Base-by-base conservation (phyloP, 139 green algal species). In the Nannochloris sp. region DNA sequence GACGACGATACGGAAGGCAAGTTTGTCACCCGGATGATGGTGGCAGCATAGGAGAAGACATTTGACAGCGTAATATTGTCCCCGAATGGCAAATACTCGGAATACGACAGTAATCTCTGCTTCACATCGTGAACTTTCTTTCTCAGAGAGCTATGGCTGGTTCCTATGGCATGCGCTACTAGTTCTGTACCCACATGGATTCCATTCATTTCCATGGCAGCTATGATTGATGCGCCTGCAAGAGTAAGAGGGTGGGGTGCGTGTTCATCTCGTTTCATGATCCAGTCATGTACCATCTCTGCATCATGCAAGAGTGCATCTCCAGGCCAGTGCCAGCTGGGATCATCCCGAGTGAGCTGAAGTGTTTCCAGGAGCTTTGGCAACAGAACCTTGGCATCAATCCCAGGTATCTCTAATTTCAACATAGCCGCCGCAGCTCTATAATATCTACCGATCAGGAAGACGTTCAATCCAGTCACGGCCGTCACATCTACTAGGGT, bases 201-300 rank as follows among this genome's bases (percentile, higher is more conserved):
- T 16, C 23, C 17, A 43, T 66, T 66, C 60, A 53, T 66, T 66
- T 66, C 60, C 16, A 55, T 20, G 13, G 60, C 60, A 17, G 57
- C 13, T 8, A 66, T 16, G 17, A 66, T 16, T 26, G 60, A n/a
- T 37, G 60, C 60, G 4, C 46, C 45, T 57, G 57, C 60, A 57
- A 25, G 12, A 12, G 14, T 56, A 10, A 31, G 13, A 3, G n/a
- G 45, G 11, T 45, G 29, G 33, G 12, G 10, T 28, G 33, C 13
- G 6, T 31, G 12, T 25, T 25, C 26, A 9, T 31, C 30, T 40
- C 57, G 33, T 20, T 23, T 20, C 14, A 31, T 16, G 9, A 55
- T 55, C 31, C 36, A 66, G 10, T 40, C 36, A 29, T 56, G 25
- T 31, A 40, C 33, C 10, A 56, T 4, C 26, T 51, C 25, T 40